phyloP scores from a whole-genome alignment of 257 asterid genomes.

The Nicotiana paniculata region DNA sequence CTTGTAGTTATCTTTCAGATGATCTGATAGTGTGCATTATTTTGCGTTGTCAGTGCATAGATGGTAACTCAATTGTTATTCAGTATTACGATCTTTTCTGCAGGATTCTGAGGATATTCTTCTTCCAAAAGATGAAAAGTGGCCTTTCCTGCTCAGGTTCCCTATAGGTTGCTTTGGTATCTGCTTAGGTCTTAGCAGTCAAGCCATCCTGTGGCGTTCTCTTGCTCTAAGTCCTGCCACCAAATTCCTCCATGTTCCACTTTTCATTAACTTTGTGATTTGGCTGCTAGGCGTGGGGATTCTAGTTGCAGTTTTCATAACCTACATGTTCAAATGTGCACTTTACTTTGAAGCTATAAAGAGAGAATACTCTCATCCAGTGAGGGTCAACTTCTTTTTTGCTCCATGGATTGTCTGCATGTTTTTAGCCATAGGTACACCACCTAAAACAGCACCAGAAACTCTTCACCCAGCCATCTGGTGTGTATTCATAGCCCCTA shows the following conservation, averaged over 20 bases:
- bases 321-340: slow-evolving; percentile 55
- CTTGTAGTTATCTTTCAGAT: background rate
- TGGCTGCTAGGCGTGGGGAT: slow-evolving; percentile 61
- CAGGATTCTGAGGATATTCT: slow-evolving; percentile 92
- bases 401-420: slow-evolving; percentile 90
- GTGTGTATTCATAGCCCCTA: slow-evolving; percentile 63
- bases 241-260: slow-evolving; percentile 61
- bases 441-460: slow-evolving; percentile 27
- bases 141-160: slow-evolving; percentile 95
- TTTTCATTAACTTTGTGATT: slow-evolving; percentile 54
- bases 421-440: slow-evolving; percentile 86
- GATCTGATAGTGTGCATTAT: background rate
- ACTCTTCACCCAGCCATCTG: slow-evolving; percentile 57
- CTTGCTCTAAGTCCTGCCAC: slow-evolving; percentile 61
- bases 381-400: slow-evolving; percentile 86
- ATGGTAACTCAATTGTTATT: background rate
- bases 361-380: slow-evolving; percentile 80
- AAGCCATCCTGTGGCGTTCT: slow-evolving; percentile 72
- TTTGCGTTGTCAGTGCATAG: background rate
- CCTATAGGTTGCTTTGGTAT: slow-evolving; percentile 94
- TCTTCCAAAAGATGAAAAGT: slow-evolving; percentile 67
- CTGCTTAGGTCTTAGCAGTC: slow-evolving; percentile 89
- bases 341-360: slow-evolving; percentile 89
- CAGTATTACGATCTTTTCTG: background rate
- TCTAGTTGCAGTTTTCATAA: slow-evolving; percentile 48